A percentile compares a stretch with the other conserved stretches of the same genome.
These are phyloP conservation scores for Akanthomyces lecanii DNA, from an alignment of 2,329 filamentous ascomycete genomes.

Conservation along the genomic window DNA sequence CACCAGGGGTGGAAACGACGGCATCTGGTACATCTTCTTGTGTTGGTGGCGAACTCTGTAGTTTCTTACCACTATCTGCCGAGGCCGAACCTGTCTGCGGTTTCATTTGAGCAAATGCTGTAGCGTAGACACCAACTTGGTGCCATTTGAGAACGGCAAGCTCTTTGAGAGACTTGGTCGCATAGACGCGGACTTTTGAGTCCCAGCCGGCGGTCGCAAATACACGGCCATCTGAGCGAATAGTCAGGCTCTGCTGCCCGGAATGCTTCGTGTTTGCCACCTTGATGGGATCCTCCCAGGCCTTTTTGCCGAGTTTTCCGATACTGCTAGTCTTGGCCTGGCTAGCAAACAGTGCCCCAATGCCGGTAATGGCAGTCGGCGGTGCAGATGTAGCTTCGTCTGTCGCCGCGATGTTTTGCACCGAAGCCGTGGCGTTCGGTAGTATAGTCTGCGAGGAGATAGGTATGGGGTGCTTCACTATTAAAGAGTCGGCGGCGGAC, in stretches of 20 bases:
- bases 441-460: slow-evolving; percentile 20
- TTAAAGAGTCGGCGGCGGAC: slow-evolving; percentile 73
- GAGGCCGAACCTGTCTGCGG: neutral
- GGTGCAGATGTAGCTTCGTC: neutral
- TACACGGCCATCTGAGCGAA: slow-evolving; percentile 76
- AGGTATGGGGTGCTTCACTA: slow-evolving; percentile 71
- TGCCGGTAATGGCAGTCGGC: neutral
- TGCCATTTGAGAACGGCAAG: slow-evolving; percentile 95
- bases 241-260: slow-evolving; percentile 75
- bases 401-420: no score
- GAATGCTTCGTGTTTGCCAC: slow-evolving; percentile 75
- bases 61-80: neutral
- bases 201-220: slow-evolving; percentile 96
- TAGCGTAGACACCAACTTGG: slow-evolving; percentile 77
- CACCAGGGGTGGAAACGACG: neutral
- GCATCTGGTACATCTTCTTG: neutral
- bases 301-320: slow-evolving; percentile 19
- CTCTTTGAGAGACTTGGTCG: slow-evolving; percentile 74
- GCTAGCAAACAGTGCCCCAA: slow-evolving; percentile 9
- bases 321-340: slow-evolving; percentile 3
- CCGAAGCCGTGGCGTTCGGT: neutral
- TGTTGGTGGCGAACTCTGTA: neutral
- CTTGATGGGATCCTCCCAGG: slow-evolving; percentile 51
- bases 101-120: slow-evolving; percentile 60
- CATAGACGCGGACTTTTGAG: slow-evolving; percentile 74